Conservation (phyloP, 495 filamentous ascomycete genomes). For the Daldinia grandis region DNA sequence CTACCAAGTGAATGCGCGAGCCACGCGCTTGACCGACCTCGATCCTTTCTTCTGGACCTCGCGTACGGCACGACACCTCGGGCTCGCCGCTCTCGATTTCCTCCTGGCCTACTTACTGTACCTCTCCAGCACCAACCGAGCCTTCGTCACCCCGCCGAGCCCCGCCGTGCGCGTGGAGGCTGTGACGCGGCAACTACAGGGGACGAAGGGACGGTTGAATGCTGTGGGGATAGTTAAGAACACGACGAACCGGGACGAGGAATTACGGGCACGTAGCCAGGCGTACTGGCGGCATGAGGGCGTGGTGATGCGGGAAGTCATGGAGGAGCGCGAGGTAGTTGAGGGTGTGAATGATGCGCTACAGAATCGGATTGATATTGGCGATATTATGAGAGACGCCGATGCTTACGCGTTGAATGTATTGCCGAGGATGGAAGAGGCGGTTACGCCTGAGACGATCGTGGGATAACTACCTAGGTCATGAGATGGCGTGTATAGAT, state of each 20-base stretch:
- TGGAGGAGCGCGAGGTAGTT: constrained; percentile 68
- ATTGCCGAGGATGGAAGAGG: constrained; percentile 44
- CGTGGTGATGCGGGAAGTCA: constrained; percentile 61
- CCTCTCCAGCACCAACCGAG: constrained; percentile 77
- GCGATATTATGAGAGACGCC: constrained; percentile 59
- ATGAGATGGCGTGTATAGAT: neutral
- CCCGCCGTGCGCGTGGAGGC: constrained; percentile 60
- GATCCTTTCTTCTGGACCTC: constrained; percentile 75
- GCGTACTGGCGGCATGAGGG: constrained; percentile 66
- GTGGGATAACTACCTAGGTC: neutral
- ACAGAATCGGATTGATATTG: constrained; percentile 60
- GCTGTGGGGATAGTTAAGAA: constrained; percentile 65
- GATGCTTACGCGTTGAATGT: constrained; percentile 62
- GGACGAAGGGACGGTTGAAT: constrained; percentile 54
- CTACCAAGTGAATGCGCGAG: constrained; percentile 64
- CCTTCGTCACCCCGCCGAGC: constrained; percentile 54
- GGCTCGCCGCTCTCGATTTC: constrained; percentile 68
- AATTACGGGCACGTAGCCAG: constrained; percentile 53
- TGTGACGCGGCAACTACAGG: constrained; percentile 49
- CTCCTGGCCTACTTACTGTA: constrained; percentile 71
- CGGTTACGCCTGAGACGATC: neutral
- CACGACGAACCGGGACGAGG: constrained; percentile 62
- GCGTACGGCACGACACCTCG: constrained; percentile 64
- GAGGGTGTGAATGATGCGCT: constrained; percentile 65
- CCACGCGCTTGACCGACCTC: constrained; percentile 64